Base-by-base conservation (phyloP, 192 early-diverging fungal genomes). In the Mortierella hygrophila region DNA sequence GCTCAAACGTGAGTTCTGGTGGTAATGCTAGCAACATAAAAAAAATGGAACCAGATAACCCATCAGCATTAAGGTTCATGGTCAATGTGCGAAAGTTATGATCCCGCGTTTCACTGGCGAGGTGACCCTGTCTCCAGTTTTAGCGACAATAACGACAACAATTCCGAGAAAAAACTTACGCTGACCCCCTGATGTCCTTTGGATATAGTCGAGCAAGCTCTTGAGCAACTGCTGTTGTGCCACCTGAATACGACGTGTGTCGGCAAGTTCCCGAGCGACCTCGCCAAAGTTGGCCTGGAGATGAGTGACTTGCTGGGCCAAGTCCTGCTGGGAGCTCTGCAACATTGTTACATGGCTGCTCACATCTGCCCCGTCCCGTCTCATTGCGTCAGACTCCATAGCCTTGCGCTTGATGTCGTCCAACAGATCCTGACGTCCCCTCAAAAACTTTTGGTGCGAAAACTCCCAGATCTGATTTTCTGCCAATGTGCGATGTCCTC, bases 391-490 rank as follows among this genome's bases (percentile, higher is more conserved):
- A 21, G 95, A 92, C 72, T 97, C 97, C 92, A 97, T 96, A 5
- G 97, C 92, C 84, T 98, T 98, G 75, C 97, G 92, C 82, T 97
- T 97, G 85, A 98, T 98, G 77, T 97, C 96, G 80, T 98, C 96
- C 23, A 97, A 89, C 76, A 97, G 82, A 81, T 96, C 95, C 9
- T 94, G 91, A 10, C 93, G 91, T 77, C 93, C 94, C 75, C 96
- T 91, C 70, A 95, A 88, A 74, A 96, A 97, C 69, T 96, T 96
- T 86, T 93, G 92, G 74, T 97, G 96, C 68, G 94, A 95, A 77
- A 97, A 97, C 88, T 96, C 95, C 96, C 96, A 97, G 82, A 97
- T 95, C 84, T 97, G 96, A 89, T 97, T 96, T 83, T 97, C 96
- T 35, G 94, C 95, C 77, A 95, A 85, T 16, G 96, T 96, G 60